Conservation (phyloP, 352 stramenopile genomes). For the Globisporangium abappressorium region DNA sequence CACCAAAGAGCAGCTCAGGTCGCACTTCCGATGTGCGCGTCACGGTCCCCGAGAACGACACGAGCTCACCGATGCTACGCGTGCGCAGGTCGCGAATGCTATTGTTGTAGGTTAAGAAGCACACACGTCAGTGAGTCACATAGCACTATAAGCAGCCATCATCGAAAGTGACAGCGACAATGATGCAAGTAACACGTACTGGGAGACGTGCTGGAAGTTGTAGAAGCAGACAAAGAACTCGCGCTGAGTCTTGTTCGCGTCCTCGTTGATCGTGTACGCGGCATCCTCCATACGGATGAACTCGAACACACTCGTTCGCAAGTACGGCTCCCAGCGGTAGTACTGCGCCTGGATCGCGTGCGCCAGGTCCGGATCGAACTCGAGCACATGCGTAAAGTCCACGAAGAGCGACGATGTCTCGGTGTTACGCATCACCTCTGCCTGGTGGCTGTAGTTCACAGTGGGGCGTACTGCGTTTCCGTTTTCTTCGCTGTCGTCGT, state of each 20-base stretch:
- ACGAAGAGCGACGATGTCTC: constrained; percentile 88
- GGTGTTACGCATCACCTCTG: constrained; percentile 83
- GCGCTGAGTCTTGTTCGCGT: constrained; percentile 72
- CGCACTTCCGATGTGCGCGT: constrained; percentile 97
- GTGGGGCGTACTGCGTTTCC: constrained; percentile 17
- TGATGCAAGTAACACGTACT: constrained; percentile 37
- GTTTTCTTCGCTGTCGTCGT: constrained; percentile 14
- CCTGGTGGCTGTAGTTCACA: constrained; percentile 83
- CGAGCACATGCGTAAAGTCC: constrained; percentile 82
- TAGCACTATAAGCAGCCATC: not conserved
- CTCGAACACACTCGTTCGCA: constrained; percentile 71
- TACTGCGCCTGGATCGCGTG: constrained; percentile 84
- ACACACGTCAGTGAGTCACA: not conserved
- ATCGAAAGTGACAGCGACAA: not conserved
- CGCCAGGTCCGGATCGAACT: constrained; percentile 78
- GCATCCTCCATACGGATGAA: constrained; percentile 76
- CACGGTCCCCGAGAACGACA: constrained; percentile 94
- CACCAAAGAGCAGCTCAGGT: constrained; percentile 95
- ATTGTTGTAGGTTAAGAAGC: not conserved
- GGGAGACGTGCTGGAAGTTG: constrained; percentile 85
- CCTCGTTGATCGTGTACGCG: constrained; percentile 74
- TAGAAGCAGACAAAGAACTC: constrained; percentile 90
- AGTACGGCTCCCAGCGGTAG: constrained; percentile 82
- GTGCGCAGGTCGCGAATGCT: constrained; percentile 93
- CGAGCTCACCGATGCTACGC: constrained; percentile 91